Base-by-base conservation (phyloP, 345 rosid genomes). In the Rhodamnia rubescens region DNA sequence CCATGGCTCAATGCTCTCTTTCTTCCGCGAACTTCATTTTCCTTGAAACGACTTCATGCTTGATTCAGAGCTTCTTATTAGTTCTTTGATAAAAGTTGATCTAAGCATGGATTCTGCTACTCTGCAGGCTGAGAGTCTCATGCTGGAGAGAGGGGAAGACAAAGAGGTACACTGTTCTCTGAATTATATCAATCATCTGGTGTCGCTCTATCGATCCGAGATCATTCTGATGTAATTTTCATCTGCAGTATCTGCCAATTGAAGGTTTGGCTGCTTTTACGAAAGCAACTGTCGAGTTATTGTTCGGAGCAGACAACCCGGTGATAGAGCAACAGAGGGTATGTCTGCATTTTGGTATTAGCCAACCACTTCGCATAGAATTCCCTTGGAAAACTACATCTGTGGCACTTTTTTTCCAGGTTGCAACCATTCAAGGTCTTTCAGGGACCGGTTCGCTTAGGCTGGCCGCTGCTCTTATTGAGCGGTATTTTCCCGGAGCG, bases 351-450 rank as follows among this genome's bases (percentile, higher is more conserved):
- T 55, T 74, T 86, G 82, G 82, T 29, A 86, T 86, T n/a, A 53
- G 21, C 80, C 26, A 4, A 36, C 26, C 47, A 16, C 75, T 69
- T 69, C 4, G 26, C 24, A 10, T 69, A 69, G 26, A 36, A 47
- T 69, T 69, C 32, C 80, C 47, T 8, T 42, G 78, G 85, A 59
- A 84, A 58, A 58, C 69, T 22, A 15, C n/a, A 84, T 52, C 75
- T 56, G 29, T 56, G 27, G 54, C 26, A 53, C 53, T 29, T 40
- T 57, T 84, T 44, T 69, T 75, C 55, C 90, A 97, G 99, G 95
- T 97, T 85, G 99, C 99, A 85, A 97, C 99, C 10, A 93, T 97
- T 88, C 99, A 97, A 86, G 96, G 99, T 87, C 99, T 97, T 85
- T 97, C 98, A 4, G 99, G 98, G 78, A 96, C 99, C 49, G 99